Base-by-base conservation (phyloP, 805 yeast species). In the Phaffomyces opuntiae region DNA sequence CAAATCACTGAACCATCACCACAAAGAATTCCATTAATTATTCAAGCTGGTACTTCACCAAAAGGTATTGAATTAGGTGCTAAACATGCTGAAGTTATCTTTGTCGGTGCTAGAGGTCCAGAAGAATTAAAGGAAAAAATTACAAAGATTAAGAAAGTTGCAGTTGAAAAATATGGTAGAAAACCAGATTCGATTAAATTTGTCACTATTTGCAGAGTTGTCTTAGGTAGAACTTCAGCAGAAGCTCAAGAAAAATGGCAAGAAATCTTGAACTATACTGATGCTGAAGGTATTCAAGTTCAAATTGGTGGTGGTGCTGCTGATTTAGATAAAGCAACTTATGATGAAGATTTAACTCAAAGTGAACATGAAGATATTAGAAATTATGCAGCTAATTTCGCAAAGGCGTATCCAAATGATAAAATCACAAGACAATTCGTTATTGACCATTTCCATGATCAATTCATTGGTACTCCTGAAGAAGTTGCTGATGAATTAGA, bases 1-100 rank as follows among this genome's bases (percentile, higher is more conserved):
- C 64, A 54, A 43, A 67, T 71, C 35, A 65, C 68, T 13, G 65
- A 66, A 35, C 75, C 75, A 4, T 61, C 74, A 5, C 70, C 69
- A 3, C 75, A 70, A 48, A 61, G 74, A 52, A 51, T 72, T 3
- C 75, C 75, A 4, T 62, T 71, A 13, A 56, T 70, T 32, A 61
- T 70, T 32, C 75, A 70, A 53, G 75, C 75, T 2, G 75, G 75
- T 7, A 56, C 68, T 36, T 70, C 75, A 5, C 54, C 62, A 21
- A 59, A 57, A 14, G 75, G 75, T 27, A 57, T 61, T 40, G 64
- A 65, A 16, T 62, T 68, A 46, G 75, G 72, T 8, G 74, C 75
- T 14, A 62, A 63, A 45, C 62, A 68, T 50, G 75, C 73, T 2
- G 75, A 70, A 49, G 62, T 61, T 7, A 64, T 70, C 14, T 71